These are phyloP conservation scores for Blastocystis sp. DNA, from an alignment of 352 stramenopile species.

Conservation along the genomic window DNA sequence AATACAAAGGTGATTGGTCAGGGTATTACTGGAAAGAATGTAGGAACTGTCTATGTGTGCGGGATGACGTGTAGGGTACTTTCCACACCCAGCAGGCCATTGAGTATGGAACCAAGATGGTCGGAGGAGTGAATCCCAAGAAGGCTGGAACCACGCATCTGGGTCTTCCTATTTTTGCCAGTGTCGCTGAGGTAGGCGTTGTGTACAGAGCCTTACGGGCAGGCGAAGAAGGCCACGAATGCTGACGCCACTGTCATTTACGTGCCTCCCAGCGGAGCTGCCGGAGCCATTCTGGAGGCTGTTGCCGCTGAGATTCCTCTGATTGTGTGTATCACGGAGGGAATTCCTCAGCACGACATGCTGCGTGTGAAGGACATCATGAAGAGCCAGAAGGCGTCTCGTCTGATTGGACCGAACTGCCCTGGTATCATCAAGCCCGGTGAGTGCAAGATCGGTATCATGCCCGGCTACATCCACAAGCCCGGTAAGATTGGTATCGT, in stretches of 20 bases:
- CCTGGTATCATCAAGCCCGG: slow-evolving; percentile 99
- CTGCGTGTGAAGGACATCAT: slow-evolving; percentile 89
- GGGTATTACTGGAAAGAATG: slow-evolving; percentile 98
- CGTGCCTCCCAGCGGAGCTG: slow-evolving; percentile 92
- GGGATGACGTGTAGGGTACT: slow-evolving; percentile 72
- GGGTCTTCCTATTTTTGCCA: slow-evolving; percentile 95
- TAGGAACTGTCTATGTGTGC: slow-evolving; percentile 60
- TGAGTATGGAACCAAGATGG: slow-evolving; percentile 97
- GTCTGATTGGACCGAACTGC: slow-evolving; percentile 97
- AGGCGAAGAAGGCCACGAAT: slow-evolving; percentile 73
- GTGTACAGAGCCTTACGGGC: slow-evolving; percentile 60
- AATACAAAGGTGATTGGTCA: slow-evolving; percentile 97
- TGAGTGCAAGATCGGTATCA: slow-evolving; percentile 99
- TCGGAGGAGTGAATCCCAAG: slow-evolving; percentile 93
- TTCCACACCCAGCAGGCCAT: slow-evolving; percentile 96
- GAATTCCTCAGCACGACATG: slow-evolving; percentile 98
- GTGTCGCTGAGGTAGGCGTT: slow-evolving; percentile 75
- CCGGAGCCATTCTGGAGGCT: slow-evolving; percentile 91
- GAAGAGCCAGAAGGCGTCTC: slow-evolving; percentile 78
- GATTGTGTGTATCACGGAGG: slow-evolving; percentile 95
- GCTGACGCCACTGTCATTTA: slow-evolving; percentile 96
- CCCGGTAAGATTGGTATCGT: slow-evolving; percentile 95
- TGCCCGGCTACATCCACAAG: slow-evolving; percentile 97
- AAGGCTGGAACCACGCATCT: slow-evolving; percentile 92
- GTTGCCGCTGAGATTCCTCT: slow-evolving; percentile 81